These are phyloP conservation scores for Sicyos edulis DNA, from an alignment of 306 rosid species.

Conservation along the genomic window DNA sequence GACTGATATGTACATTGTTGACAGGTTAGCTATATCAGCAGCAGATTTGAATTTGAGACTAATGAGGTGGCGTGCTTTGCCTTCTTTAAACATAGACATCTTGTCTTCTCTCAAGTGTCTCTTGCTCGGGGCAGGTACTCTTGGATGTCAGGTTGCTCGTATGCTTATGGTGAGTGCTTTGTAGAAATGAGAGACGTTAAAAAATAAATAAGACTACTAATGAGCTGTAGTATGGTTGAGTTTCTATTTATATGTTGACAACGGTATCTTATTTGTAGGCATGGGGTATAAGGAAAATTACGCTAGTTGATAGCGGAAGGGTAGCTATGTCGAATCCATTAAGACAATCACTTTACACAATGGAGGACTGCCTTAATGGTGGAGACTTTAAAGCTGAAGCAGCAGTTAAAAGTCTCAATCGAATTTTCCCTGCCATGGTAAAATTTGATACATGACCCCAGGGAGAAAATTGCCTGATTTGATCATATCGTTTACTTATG, in stretches of 20 bases:
- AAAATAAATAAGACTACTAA: too few relatives aligned
- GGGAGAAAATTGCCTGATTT: conserved; percentile 12
- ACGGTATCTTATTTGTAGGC: conserved; percentile 49
- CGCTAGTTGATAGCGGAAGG: conserved; percentile 79
- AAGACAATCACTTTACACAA: conserved; percentile 93
- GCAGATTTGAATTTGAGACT: conserved; percentile 97
- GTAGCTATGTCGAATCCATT: conserved; percentile 97
- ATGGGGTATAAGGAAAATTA: conserved; percentile 91
- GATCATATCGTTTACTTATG: conserved; percentile 19
- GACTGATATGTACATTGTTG: conserved; percentile 23
- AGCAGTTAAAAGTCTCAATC: conserved; percentile 70
- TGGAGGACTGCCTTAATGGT: conserved; percentile 88
- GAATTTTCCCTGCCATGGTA: conserved; percentile 95
- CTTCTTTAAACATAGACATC: conserved; percentile 59
- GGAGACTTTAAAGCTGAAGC: conserved; percentile 81
- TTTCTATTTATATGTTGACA: conserved; percentile 20
- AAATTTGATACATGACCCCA: conserved; percentile 21
- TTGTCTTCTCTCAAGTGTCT: conserved; percentile 86
- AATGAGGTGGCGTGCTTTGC: conserved; percentile 99
- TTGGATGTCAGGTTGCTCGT: conserved; percentile 98
- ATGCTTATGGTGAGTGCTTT: conserved; percentile 87
- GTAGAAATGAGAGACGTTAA: too few relatives aligned
- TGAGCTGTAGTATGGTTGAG: neutral
- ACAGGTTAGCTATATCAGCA: conserved; percentile 93
- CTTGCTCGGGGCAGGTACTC: conserved; percentile 95